Evolutionary conservation across 495 filamentous ascomycete species (phyloP), one percentile per base, ranked within the genome.

Genomic region (Penicillium robsamsonii): DNA sequence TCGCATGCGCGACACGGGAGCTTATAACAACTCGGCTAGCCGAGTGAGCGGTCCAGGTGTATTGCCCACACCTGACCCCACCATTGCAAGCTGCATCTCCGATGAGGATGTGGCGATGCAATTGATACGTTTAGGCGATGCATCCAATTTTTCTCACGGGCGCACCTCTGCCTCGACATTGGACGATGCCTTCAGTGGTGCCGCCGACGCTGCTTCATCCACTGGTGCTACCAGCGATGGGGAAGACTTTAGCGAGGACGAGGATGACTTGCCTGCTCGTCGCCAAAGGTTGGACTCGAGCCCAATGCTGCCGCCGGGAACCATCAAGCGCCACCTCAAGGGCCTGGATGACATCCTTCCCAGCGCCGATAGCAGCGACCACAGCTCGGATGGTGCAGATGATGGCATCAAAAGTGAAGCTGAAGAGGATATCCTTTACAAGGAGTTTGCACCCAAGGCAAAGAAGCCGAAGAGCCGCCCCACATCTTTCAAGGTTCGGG

Each of bases 81-180:
- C 95, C 13, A 87, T 96, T 56, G 88, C 89, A 35, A 97, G 92
- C 75, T 93, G 87, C 63, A 92, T 97, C 66, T 97, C 93, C 4
- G 94, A 98, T 68, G 94, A 98, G 68, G 95, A 98, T 73, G 94
- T 96, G 62, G 94, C 94, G 46, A 84, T 96, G 67, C 92, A 97
- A 70, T 79, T 98, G 60, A 97, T 98, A 83, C 87, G 91, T 57
- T 79, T 98, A 50, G 91, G 93, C n/a, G 90, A 95, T 65, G 85
- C 90, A 60, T 91, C 91, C 30, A 92, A 93, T 63, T 86, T 92
- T 60, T 93, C 91, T 13, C 87, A 92, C 61, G 90, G 89, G 43
- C 89, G 92, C 65, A 91, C 91, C 4, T 97, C 92, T 7, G 88
- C 89, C n/a, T 96, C 94, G 6, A 96, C 94, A 18, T 73, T 92